phyloP scores from a whole-genome alignment of 495 filamentous ascomycete species.

The Xylaria sp. region DNA sequence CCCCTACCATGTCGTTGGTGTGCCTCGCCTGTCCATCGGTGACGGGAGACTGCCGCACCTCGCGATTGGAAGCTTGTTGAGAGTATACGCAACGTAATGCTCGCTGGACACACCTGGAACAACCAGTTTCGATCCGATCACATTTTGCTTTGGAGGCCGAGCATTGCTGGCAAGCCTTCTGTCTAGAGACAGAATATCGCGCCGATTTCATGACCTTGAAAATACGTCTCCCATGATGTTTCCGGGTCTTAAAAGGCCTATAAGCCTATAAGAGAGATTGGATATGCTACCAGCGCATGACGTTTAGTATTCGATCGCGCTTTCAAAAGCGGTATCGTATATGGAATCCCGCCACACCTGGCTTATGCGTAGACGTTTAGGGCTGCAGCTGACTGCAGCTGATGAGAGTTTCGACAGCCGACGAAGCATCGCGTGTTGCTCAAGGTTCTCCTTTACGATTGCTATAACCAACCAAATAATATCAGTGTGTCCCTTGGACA shows the following conservation, averaged over 20 bases:
- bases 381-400: neutral
- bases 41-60: neutral
- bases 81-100: constrained; percentile 32
- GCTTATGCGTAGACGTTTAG: too few relatives aligned
- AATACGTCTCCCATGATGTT: constrained; percentile 1
- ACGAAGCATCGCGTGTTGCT: neutral
- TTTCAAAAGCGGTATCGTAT: neutral
- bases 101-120: constrained; percentile 43
- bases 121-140: constrained; percentile 44
- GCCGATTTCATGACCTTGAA: constrained; percentile 40
- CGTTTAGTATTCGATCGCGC: neutral
- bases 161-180: constrained; percentile 54
- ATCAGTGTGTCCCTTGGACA: neutral
- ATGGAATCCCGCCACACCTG: neutral
- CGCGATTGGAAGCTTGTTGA: constrained; percentile 11
- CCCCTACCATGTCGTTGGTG: neutral
- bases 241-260: too few relatives aligned
- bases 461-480: neutral
- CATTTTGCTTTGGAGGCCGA: constrained; percentile 52
- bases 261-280: neutral
- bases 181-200: constrained; percentile 51
- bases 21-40: neutral
- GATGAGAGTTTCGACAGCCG: neutral
- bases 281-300: neutral
- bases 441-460: neutral